These are phyloP conservation scores for Tricholoma terreum DNA, from an alignment of 768 basidiomycete genomes.

Conservation along the genomic window DNA sequence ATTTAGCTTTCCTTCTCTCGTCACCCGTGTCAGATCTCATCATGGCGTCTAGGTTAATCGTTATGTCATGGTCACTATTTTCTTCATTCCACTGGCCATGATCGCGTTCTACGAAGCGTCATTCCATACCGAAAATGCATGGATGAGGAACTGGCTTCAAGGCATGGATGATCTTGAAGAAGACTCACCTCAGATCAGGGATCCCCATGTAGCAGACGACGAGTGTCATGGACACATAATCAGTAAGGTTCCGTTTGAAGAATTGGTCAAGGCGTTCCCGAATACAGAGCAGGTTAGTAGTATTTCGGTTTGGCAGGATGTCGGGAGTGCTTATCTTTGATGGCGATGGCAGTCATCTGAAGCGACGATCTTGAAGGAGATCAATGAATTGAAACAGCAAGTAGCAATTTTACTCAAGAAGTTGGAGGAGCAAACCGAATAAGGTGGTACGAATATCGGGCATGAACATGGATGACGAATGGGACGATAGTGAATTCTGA, in stretches of 20 bases:
- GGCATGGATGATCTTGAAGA: constrained; percentile 56
- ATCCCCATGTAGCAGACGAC: constrained; percentile 62
- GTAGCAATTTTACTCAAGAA: constrained; percentile 37
- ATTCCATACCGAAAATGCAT: constrained; percentile 47
- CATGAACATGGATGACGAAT: too few relatives aligned
- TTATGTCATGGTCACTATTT: constrained; percentile 72
- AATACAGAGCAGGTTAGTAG: constrained; percentile 62
- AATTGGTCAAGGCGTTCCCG: constrained; percentile 70
- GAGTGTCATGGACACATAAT: constrained; percentile 58
- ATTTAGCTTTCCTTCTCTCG: not conserved
- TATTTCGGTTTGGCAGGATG: not conserved
- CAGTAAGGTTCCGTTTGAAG: constrained; percentile 65
- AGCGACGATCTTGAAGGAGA: constrained; percentile 60
- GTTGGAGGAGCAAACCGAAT: constrained; percentile 22
- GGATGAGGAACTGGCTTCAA: constrained; percentile 69
- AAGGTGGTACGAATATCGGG: not conserved
- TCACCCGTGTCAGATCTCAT: constrained; percentile 1
- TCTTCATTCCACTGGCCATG: constrained; percentile 71
- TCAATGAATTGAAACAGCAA: constrained; percentile 51
- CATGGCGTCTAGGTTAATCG: constrained; percentile 60
- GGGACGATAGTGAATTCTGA: not conserved
- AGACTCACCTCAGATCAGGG: constrained; percentile 48
- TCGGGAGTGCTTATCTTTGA: constrained; percentile 1
- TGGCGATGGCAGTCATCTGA: constrained; percentile 58
- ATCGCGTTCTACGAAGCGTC: constrained; percentile 79